Percentiles rank a stretch among this genome's conserved stretches.
Conservation (phyloP, 2,329 filamentous ascomycete genomes). For the Aureobasidium sp. region DNA sequence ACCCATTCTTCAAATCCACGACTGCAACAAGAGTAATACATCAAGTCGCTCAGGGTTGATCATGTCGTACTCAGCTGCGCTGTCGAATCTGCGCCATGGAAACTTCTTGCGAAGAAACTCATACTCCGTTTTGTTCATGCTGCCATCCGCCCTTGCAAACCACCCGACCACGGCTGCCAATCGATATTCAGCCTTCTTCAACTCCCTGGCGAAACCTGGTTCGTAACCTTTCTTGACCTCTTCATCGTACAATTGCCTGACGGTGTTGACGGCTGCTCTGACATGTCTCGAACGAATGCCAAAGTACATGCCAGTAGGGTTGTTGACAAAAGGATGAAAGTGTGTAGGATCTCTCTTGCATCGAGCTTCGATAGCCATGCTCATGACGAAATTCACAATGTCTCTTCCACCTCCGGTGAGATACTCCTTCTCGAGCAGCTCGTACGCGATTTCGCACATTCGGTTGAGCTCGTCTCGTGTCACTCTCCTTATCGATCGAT, state of each 20-base stretch:
- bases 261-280: not conserved
- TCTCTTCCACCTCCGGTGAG: not conserved
- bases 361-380: not conserved
- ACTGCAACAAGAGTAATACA: not conserved
- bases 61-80: not conserved
- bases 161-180: not conserved
- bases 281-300: not conserved
- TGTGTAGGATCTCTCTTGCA: not conserved
- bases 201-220: not conserved
- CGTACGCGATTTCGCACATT: not conserved
- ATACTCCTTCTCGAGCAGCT: not conserved
- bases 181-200: not conserved
- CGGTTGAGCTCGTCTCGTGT: not conserved
- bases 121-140: not conserved
- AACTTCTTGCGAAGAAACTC: not conserved
- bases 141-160: not conserved
- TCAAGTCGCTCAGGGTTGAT: not conserved
- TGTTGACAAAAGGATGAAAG: not conserved
- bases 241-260: not conserved
- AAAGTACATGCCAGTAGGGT: not conserved
- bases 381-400: slow-evolving; percentile 5
- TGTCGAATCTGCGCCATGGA: not conserved
- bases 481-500: no score
- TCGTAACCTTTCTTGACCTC: not conserved
- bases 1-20: not conserved